Evolutionary conservation across 2,329 filamentous ascomycete genomes (phyloP).

Genomic region (Fusarium udum): DNA sequence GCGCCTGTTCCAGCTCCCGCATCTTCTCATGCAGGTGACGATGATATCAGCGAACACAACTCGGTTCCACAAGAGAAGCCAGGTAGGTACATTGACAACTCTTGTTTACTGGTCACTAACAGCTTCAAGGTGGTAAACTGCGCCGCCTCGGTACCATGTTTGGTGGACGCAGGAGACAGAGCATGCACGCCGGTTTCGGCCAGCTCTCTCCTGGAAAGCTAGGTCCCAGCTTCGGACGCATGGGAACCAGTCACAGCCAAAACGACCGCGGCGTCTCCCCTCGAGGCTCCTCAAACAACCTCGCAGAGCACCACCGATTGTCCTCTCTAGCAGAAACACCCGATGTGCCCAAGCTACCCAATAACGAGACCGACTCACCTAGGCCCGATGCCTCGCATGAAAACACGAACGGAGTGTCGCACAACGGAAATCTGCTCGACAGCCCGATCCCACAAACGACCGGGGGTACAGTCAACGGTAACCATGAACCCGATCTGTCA

Average conservation of each 20-base stretch:
- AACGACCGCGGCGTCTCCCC: constrained; percentile 63
- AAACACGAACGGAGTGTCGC: constrained; percentile 57
- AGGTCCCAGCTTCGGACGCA: constrained; percentile 65
- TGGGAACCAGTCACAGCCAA: constrained; percentile 67
- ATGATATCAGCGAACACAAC: constrained; percentile 56
- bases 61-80: constrained; percentile 49
- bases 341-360: constrained; percentile 47
- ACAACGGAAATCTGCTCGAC: constrained; percentile 45
- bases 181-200: constrained; percentile 70
- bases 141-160: constrained; percentile 76
- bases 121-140: constrained; percentile 60
- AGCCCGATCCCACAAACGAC: constrained; percentile 42
- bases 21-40: constrained; percentile 35
- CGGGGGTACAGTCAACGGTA: constrained; percentile 58
- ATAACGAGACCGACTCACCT: constrained; percentile 40
- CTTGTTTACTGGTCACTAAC: constrained; percentile 33
- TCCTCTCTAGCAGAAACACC: constrained; percentile 68
- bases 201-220: constrained; percentile 66
- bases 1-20: constrained; percentile 21
- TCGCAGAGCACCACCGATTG: constrained; percentile 63
- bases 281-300: constrained; percentile 66
- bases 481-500: constrained; percentile 56
- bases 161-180: constrained; percentile 69
- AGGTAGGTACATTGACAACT: constrained; percentile 39
- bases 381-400: constrained; percentile 49